A percentile compares a stretch with the other conserved stretches of the same genome.
Conservation (phyloP, 306 rosid species). For the Ziziphus jujuba region DNA sequence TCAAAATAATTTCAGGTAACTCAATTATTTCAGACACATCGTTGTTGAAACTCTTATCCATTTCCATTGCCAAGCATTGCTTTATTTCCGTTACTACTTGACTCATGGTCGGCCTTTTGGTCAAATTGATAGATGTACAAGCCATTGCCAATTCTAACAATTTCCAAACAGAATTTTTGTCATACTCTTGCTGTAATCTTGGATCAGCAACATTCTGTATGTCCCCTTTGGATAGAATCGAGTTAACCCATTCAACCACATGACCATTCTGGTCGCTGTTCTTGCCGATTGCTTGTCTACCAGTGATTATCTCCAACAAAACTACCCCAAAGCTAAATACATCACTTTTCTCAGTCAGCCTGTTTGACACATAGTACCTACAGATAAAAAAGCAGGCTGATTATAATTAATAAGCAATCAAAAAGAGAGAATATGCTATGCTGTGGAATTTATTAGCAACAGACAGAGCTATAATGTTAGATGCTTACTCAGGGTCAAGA, state of each 20-base stretch:
- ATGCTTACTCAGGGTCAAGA: constrained; percentile 58
- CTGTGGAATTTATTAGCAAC: not conserved
- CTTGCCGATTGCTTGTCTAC: constrained; percentile 24
- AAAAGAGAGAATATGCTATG: too few species aligned
- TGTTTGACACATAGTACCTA: constrained; percentile 34
- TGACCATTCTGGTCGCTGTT: constrained; percentile 14
- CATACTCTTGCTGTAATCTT: constrained; percentile 25
- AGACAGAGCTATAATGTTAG: not conserved
- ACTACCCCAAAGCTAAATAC: constrained; percentile 54
- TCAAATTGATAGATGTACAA: constrained; percentile 1
- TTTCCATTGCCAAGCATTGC: constrained; percentile 28
- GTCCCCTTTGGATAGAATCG: constrained; percentile 31
- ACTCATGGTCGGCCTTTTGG: too few species aligned
- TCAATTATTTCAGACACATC: not conserved
- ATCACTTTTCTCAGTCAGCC: constrained; percentile 48
- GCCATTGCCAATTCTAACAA: constrained; percentile 41
- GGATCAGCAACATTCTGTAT: constrained; percentile 40
- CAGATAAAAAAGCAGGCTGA: not conserved
- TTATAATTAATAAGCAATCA: too few species aligned
- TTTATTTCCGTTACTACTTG: too few species aligned
- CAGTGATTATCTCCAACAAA: constrained; percentile 42
- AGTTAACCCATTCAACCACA: constrained; percentile 38
- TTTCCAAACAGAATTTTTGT: constrained; percentile 32
- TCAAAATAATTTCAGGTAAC: too few species aligned
- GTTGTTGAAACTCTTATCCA: not conserved